phyloP scores from a whole-genome alignment of 1,284 basidiomycete genomes.

The Tetrapyrgos nigripes region DNA sequence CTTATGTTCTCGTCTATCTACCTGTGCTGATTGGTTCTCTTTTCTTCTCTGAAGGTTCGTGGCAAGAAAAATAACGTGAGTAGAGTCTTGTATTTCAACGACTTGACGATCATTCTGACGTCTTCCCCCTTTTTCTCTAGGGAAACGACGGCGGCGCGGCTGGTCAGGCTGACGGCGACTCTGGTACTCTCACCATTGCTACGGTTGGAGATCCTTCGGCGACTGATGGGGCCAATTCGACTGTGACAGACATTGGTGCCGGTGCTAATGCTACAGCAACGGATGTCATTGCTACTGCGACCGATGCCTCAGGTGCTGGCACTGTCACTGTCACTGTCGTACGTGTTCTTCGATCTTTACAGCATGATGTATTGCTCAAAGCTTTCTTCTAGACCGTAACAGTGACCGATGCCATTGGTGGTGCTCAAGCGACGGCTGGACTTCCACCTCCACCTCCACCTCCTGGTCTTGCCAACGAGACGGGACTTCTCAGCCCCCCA shows the following conservation, averaged over 20 bases:
- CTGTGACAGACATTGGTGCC: neutral
- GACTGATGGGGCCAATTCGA: neutral
- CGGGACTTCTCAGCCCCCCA: too few relatives aligned
- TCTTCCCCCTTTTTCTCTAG: neutral
- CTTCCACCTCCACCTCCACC: conserved; percentile 28
- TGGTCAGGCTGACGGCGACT: neutral
- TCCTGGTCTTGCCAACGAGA: conserved; percentile 26
- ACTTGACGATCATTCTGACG: neutral
- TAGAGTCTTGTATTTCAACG: neutral
- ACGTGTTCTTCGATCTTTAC: neutral
- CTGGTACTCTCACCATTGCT: neutral
- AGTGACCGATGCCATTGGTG: conserved; percentile 6
- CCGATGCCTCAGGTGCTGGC: neutral
- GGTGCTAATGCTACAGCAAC: conserved; percentile 1
- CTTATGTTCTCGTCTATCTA: neutral
- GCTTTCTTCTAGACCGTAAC: conserved; percentile 6
- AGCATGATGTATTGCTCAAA: neutral
- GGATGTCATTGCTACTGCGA: neutral
- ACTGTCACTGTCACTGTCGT: conserved; percentile 12
- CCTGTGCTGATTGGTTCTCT: neutral
- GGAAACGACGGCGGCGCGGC: neutral
- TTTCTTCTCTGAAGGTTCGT: neutral
- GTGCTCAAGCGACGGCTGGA: conserved; percentile 3
- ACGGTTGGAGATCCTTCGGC: neutral
- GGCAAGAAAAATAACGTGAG: neutral